Base-by-base conservation (phyloP, 495 filamentous ascomycete genomes). In the Trichocladium antarcticum region DNA sequence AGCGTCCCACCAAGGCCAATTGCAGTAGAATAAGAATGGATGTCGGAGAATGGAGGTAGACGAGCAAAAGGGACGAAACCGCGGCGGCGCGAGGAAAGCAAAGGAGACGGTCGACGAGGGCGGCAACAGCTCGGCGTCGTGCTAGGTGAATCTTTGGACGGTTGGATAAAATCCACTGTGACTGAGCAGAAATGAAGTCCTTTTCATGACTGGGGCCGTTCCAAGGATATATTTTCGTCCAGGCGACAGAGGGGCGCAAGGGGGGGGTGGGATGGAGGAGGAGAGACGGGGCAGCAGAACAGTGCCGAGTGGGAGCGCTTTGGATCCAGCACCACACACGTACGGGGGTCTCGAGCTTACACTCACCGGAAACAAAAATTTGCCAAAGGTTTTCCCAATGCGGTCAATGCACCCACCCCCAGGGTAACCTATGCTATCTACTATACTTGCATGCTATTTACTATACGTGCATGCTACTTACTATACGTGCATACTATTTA, bases 181-280 rank as follows among this genome's bases (percentile, higher is more conserved):
- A 49, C 24, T 46, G 37, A 37, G 41, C 9, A 34, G 34, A 50
- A 29, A 27, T 21, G 21, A 47, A 49, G 29, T 48, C 36, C 17
- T 35, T 51, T 20, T 58, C 61, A 64, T 64, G 57, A 56, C 61
- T 53, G 27, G 27, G 36, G 32, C 15, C 20, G 21, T 4, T 21
- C 37, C 27, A 28, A 22, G 35, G 37, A 37, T 24, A 41, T 36
- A 4, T 51, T 36, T 45, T 37, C 14, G 42, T 35, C 42, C 19
- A 45, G 22, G 37, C 36, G 40, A 50, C 40, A 19, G 52, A 34
- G 19, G 43, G 54, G 42, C 37, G 50, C 51, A 44, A 39, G n/a
- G 20, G n/a, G 47, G 48, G 51, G 50, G 47, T 44, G 35, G 36
- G 44, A 38, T 24, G 38, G 45, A 46, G 53, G 54, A 52, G 48